Percentiles rank a stretch among this genome's conserved stretches.
Evolutionary conservation across 768 basidiomycete species (phyloP).

Genomic region (Tephrocybe sp.): DNA sequence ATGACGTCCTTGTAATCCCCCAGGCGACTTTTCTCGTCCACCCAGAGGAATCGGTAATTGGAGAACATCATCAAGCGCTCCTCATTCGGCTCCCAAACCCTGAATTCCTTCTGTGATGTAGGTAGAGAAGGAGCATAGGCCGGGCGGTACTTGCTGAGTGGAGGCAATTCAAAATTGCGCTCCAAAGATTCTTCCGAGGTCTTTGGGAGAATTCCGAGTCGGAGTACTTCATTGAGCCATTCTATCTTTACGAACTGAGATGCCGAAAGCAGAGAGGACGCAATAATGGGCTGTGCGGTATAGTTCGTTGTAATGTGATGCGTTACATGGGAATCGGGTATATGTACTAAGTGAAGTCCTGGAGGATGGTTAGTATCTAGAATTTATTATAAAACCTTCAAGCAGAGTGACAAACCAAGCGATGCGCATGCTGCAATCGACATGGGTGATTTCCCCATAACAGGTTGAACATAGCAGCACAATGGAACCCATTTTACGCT

Average conservation of each 20-base stretch:
- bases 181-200: conserved; percentile 42
- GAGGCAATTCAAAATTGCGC: conserved; percentile 46
- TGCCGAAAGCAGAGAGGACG: conserved; percentile 56
- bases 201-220: conserved; percentile 38
- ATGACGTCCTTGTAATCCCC: conserved; percentile 52
- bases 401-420: conserved; percentile 42
- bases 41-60: conserved; percentile 54
- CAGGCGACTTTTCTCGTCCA: conserved; percentile 53
- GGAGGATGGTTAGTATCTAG: background rate
- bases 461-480: conserved; percentile 43
- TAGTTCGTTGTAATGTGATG: conserved; percentile 62
- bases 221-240: conserved; percentile 64
- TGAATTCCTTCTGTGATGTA: conserved; percentile 44
- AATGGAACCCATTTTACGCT: conserved; percentile 53
- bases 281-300: conserved; percentile 44
- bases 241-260: conserved; percentile 60
- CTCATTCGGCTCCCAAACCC: conserved; percentile 68
- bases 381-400: background rate
- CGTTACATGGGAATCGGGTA: conserved; percentile 44
- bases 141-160: conserved; percentile 55
- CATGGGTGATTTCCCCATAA: conserved; percentile 31
- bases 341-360: conserved; percentile 58
- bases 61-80: conserved; percentile 54
- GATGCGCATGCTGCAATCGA: conserved; percentile 42
- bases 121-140: conserved; percentile 49